Percentiles rank a stretch among this genome's conserved stretches.
These are phyloP conservation scores for Eugenia klotzschiana DNA, from an alignment of 441 rosid genomes.

Conservation along the genomic window DNA sequence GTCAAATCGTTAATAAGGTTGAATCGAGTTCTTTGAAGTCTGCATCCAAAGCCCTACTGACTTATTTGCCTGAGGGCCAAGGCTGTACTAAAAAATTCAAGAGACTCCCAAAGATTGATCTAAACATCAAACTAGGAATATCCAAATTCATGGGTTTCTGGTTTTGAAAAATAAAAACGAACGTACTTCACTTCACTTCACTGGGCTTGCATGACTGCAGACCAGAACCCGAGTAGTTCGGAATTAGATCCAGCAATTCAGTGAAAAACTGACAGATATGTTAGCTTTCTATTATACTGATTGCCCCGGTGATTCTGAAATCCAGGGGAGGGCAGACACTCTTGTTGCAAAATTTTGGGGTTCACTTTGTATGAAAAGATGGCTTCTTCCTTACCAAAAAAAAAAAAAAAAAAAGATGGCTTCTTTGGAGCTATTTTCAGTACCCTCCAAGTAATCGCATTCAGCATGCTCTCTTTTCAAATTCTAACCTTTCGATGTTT, in stretches of 20 bases:
- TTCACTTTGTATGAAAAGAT: not conserved
- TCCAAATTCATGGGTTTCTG: not conserved
- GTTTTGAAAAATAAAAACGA: not conserved
- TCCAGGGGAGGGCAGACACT: not conserved
- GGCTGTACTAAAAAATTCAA: not conserved
- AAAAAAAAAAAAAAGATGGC: too few relatives aligned
- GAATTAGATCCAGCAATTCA: too few relatives aligned
- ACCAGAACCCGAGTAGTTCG: not conserved
- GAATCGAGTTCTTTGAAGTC: not conserved
- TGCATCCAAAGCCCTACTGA: not conserved
- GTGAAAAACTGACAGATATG: too few relatives aligned
- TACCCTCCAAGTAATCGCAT: not conserved
- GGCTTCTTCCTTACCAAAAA: too few relatives aligned
- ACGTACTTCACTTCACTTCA: too few relatives aligned
- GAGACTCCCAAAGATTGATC: not conserved
- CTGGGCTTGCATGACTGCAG: too few relatives aligned
- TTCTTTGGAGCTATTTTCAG: not conserved
- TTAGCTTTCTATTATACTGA: not conserved
- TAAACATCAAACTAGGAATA: not conserved
- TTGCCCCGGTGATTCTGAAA: not conserved
- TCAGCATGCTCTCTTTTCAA: too few relatives aligned
- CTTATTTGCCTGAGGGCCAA: not conserved
- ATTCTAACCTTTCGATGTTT: not conserved
- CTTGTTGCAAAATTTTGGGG: not conserved
- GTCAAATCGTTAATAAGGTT: not conserved